Base-by-base conservation (phyloP, 805 yeast genomes). In the Yarrowia sp. region DNA sequence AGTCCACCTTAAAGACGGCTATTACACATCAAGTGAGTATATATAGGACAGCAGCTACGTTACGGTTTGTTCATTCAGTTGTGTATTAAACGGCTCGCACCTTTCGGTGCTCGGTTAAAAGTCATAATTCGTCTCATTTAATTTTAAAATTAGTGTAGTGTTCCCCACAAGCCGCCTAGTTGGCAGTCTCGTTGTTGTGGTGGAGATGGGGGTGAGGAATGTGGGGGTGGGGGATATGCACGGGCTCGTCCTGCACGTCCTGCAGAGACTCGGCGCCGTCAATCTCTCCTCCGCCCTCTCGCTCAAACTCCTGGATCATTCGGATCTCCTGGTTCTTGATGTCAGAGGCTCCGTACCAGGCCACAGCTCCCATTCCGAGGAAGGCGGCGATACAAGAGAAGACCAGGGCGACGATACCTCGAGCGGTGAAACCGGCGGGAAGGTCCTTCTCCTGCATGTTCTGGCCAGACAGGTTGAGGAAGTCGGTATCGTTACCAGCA, bases 371-470 rank as follows among this genome's bases (percentile, higher is more conserved):
- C 77, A 92, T 79, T 76, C 99, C 99, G 17, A 90, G 77, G 68
- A 90, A 74, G 73, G 95, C 99, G 58, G 96, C 84, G 70, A 93
- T 72, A 81, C 90, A 84, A 7, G 97, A 90, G 82, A 95, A 93
- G 17, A 88, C 93, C 76, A 95, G 79, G 11, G 98, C 98, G 64
- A 93, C 96, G 74, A 88, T 87, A 80, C 99, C 99, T 74, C 88
- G 86, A 66, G 96, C 90, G 60, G 98, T 93, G 84, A 95, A 95
- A 17, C 98, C 98, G 50, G 81, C 74, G 51, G 98, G 98, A 72
- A 95, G 83, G 45, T 77, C 70, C 68, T 80, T 79, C 38, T 69
- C 79, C 79, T 92, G 98, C 43, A 82, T 80, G 74, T 88, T 87
- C 79, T 90, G 85, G 67, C 96, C 96, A 10, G 81, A 76, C 70